Evolutionary conservation across 345 rosid genomes (phyloP).

Genomic region (Arabis hirsuta): DNA sequence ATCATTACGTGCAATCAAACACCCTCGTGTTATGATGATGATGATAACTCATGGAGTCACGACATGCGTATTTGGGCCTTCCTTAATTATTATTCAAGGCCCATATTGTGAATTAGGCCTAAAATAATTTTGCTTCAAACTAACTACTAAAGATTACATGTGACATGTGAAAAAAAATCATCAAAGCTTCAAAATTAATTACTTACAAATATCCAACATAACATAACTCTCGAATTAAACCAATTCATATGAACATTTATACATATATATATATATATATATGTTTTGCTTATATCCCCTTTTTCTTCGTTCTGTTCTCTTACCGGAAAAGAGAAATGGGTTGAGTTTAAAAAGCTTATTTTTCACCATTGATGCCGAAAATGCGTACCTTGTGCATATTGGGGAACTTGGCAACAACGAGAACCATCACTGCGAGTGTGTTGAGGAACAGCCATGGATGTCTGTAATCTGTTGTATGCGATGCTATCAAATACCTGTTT

Average conservation of each 20-base stretch:
- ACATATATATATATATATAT: constrained; percentile 19
- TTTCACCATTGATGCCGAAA: constrained; percentile 92
- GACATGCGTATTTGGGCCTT: neutral
- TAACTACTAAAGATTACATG: too few relatives aligned
- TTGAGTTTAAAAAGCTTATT: constrained; percentile 40
- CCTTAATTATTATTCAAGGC: constrained; percentile 1
- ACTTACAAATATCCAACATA: constrained; percentile 41
- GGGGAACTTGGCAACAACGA: constrained; percentile 96
- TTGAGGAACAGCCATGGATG: constrained; percentile 92
- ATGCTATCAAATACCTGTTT: constrained; percentile 90
- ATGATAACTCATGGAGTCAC: neutral
- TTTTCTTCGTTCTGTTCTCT: constrained; percentile 23
- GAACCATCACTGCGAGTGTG: constrained; percentile 84
- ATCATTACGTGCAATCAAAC: constrained; percentile 6
- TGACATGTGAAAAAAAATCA: neutral
- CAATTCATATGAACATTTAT: constrained; percentile 39
- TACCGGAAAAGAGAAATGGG: constrained; percentile 10
- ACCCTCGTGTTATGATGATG: neutral
- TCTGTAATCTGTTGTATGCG: constrained; percentile 93
- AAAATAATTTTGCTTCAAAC: neutral
- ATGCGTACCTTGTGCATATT: constrained; percentile 99
- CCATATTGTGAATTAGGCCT: neutral
- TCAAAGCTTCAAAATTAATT: constrained; percentile 36
- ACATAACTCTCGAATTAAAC: neutral
- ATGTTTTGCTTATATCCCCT: constrained; percentile 6